phyloP scores from a whole-genome alignment of 805 yeast species.

The Candida dajiaensis region DNA sequence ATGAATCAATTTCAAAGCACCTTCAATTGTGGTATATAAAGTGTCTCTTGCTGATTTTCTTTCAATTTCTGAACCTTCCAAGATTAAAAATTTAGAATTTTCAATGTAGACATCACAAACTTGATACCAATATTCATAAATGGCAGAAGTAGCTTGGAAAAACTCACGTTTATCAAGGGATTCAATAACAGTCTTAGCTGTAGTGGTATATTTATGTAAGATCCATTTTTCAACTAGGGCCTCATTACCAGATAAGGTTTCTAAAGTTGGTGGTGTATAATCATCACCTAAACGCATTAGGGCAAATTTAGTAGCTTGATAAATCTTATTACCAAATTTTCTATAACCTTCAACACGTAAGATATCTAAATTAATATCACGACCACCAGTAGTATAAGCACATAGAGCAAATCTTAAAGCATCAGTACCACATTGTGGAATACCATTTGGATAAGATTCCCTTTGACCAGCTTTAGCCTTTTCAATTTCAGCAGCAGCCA shows the following conservation, averaged over 20 bases:
- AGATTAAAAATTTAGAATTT: constrained; percentile 87
- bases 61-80: constrained; percentile 85
- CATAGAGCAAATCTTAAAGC: constrained; percentile 97
- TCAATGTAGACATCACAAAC: constrained; percentile 97
- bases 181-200: constrained; percentile 58
- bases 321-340: constrained; percentile 98
- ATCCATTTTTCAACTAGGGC: constrained; percentile 97
- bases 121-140: constrained; percentile 93
- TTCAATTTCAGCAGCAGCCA: constrained; percentile 82
- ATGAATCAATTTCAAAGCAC: constrained; percentile 85
- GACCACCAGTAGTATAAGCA: constrained; percentile 98
- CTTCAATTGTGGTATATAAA: constrained; percentile 85
- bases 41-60: constrained; percentile 90
- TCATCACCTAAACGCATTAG: constrained; percentile 87
- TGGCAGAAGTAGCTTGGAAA: constrained; percentile 76
- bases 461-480: constrained; percentile 86
- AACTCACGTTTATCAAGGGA: constrained; percentile 82
- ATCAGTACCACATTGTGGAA: constrained; percentile 99
- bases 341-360: constrained; percentile 98
- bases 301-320: constrained; percentile 97
- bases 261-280: constrained; percentile 70
- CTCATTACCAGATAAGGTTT: constrained; percentile 67
- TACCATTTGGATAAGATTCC: constrained; percentile 90
- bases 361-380: constrained; percentile 95
- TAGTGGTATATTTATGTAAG: constrained; percentile 71